Conservation (phyloP, 2,329 filamentous ascomycete species). For the Beauveria varroae region DNA sequence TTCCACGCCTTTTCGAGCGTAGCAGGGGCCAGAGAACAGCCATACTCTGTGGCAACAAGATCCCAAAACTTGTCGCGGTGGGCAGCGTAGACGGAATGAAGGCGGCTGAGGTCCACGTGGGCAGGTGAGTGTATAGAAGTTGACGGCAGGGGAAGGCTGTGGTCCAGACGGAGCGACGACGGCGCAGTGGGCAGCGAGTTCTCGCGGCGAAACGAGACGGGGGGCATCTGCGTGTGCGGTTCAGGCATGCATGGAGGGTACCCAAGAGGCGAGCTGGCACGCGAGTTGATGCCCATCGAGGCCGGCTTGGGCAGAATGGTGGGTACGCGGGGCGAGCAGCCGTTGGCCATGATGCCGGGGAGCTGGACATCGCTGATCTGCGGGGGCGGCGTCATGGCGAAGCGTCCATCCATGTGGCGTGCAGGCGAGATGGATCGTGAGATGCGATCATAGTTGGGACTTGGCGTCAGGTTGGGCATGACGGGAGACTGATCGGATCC, state of each 20-base stretch:
- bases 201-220: slow-evolving; percentile 29
- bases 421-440: slow-evolving; percentile 44
- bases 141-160: slow-evolving; percentile 35
- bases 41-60: slow-evolving; percentile 64
- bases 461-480: slow-evolving; percentile 39
- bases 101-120: slow-evolving; percentile 56
- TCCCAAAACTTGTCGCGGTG: slow-evolving; percentile 69
- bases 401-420: slow-evolving; percentile 29
- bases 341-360: slow-evolving; percentile 42
- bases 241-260: slow-evolving; percentile 36
- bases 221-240: slow-evolving; percentile 37
- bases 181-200: slow-evolving; percentile 27
- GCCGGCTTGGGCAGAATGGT: slow-evolving; percentile 61
- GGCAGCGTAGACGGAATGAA: slow-evolving; percentile 61
- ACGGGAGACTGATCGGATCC: slow-evolving; percentile 47
- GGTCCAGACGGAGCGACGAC: slow-evolving; percentile 51
- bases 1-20: slow-evolving; percentile 67
- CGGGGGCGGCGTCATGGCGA: slow-evolving; percentile 35
- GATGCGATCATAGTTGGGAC: slow-evolving; percentile 41
- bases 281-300: slow-evolving; percentile 37
- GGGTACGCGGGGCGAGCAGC: slow-evolving; percentile 43
- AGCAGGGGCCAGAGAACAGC: slow-evolving; percentile 51
- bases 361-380: slow-evolving; percentile 40
- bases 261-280: slow-evolving; percentile 28
- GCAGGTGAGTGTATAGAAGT: slow-evolving; percentile 26